Percentiles rank a stretch among this genome's conserved stretches.
These are phyloP conservation scores for Mycena polygramma DNA, from an alignment of 768 basidiomycete species.

Conservation along the genomic window DNA sequence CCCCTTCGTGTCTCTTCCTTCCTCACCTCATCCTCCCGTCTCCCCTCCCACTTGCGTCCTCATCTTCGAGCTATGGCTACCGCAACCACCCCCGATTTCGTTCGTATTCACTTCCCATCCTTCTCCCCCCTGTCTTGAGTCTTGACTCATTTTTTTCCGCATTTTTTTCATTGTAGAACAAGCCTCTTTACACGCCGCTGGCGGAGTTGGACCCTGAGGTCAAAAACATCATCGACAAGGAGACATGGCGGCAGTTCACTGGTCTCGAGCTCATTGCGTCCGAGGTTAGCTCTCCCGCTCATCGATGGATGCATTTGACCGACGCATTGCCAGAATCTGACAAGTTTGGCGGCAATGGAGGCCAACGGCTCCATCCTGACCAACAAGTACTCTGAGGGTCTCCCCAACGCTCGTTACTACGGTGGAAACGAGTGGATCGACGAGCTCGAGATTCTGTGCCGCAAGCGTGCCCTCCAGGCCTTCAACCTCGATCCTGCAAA, in stretches of 20 bases:
- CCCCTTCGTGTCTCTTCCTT: conserved; percentile 47
- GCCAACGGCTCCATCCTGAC: conserved; percentile 99
- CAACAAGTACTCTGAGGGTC: conserved; percentile 99
- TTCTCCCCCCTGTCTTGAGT: conserved; percentile 1
- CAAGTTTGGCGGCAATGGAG: conserved; percentile 95
- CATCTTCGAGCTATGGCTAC: conserved; percentile 70
- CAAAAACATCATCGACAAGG: conserved; percentile 98
- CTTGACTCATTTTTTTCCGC: conserved; percentile 6
- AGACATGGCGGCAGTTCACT: conserved; percentile 98
- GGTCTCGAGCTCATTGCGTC: conserved; percentile 99
- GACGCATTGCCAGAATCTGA: conserved; percentile 80
- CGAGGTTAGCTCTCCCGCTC: conserved; percentile 70
- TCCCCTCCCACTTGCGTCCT: conserved; percentile 42
- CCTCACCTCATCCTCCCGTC: conserved; percentile 41
- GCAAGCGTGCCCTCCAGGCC: conserved; percentile 94
- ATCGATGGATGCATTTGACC: conserved; percentile 23
- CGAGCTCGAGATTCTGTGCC: conserved; percentile 94
- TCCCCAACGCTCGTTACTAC: conserved; percentile 96
- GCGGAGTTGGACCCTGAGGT: conserved; percentile 95
- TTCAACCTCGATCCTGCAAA: conserved; percentile 93
- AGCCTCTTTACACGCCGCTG: conserved; percentile 88
- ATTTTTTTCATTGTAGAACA: conserved; percentile 73
- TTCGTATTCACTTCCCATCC: conserved; percentile 48
- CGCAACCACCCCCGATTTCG: conserved; percentile 70
- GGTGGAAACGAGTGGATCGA: conserved; percentile 99